Base-by-base conservation (phyloP, 352 stramenopile species). In the Globisporangium splendens region DNA sequence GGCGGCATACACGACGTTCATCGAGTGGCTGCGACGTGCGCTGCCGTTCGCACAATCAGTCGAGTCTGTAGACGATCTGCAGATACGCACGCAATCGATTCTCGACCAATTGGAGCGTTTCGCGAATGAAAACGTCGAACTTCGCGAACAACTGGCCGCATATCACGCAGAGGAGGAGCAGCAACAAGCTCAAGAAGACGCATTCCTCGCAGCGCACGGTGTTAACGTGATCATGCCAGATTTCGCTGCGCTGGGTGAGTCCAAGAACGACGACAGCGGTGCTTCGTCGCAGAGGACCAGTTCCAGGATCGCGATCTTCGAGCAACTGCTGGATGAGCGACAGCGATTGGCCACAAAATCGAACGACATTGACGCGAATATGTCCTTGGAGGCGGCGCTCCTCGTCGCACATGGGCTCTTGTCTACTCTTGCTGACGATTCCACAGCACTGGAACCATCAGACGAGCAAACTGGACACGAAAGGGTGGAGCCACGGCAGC, bases 11-110 rank as follows among this genome's bases (percentile, higher is more conserved):
- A 53, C 46, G 28, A 24, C 28, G 1, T 48, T 81, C 21, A 35
- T 74, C 11, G 18, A 20, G 17, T 78, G 60, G 67, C 24, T 75
- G 52, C 66, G 62, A n/a, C 52, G 51, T 18, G 50, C 54, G 17
- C 64, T 87, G 8, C 72, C 72, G 18, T 66, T 70, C 15, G 42
- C 72, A 1, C 63, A 70, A n/a, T 66, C 69, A 0, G 54, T 70
- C 11, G 41, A 69, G n/a, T 58, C 56, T 0, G 52, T 68, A 1
- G 43, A 63, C 5, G 65, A 75, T 33, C 59, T 87, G 12, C 68
- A 62, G 18, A 59, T 69, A 17, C 55, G 66, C 2, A 41, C 81
- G 13, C 42, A 42, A 3, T 43, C 50, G 3, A 21, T 72, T 44
- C 31, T 88, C 24, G 54, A 31, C 5, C 67, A 76, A 50, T 28